phyloP scores from a whole-genome alignment of 106 monocot genomes.

The Acorus gramineus region DNA sequence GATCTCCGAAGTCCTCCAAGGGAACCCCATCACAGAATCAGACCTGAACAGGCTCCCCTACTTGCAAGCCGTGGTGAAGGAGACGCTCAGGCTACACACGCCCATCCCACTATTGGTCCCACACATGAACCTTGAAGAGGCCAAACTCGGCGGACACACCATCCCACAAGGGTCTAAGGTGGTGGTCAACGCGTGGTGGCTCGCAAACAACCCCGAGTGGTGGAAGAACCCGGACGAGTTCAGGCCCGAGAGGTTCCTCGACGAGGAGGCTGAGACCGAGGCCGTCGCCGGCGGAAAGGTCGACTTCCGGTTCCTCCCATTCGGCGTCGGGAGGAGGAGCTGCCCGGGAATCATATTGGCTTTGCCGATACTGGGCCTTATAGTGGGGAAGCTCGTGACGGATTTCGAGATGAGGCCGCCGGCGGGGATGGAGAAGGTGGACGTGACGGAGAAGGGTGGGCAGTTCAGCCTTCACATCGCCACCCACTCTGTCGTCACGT shows the following conservation, averaged over 20 bases:
- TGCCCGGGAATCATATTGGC: conserved; percentile 64
- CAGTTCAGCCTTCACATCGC: conserved; percentile 68
- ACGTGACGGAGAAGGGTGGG: conserved; percentile 58
- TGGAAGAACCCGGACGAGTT: conserved; percentile 52
- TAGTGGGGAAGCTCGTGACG: conserved; percentile 40
- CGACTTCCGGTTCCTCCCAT: conserved; percentile 56
- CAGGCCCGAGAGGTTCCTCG: conserved; percentile 61
- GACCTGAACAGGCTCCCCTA: conserved; percentile 31
- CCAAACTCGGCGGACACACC: conserved; percentile 38
- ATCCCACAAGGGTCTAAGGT: conserved; percentile 49
- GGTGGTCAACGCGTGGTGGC: conserved; percentile 63
- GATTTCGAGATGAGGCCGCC: conserved; percentile 55
- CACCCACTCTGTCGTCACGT: conserved; percentile 44
- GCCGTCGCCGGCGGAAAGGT: conserved; percentile 33
- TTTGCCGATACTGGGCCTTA: conserved; percentile 39
- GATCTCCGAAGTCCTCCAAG: conserved; percentile 14
- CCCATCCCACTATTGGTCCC: conserved; percentile 60
- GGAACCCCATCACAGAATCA: conserved; percentile 10
- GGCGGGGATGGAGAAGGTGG: conserved; percentile 46
- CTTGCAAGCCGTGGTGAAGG: conserved; percentile 32
- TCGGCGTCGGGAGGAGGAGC: conserved; percentile 47
- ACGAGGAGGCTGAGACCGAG: conserved; percentile 41
- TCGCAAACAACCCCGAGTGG: conserved; percentile 58
- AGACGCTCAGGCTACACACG: conserved; percentile 35
- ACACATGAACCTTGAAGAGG: conserved; percentile 60